Percentiles rank a stretch among this genome's conserved stretches.
Evolutionary conservation across 345 rosid genomes (phyloP).

Genomic region (Adansonia digitata): DNA sequence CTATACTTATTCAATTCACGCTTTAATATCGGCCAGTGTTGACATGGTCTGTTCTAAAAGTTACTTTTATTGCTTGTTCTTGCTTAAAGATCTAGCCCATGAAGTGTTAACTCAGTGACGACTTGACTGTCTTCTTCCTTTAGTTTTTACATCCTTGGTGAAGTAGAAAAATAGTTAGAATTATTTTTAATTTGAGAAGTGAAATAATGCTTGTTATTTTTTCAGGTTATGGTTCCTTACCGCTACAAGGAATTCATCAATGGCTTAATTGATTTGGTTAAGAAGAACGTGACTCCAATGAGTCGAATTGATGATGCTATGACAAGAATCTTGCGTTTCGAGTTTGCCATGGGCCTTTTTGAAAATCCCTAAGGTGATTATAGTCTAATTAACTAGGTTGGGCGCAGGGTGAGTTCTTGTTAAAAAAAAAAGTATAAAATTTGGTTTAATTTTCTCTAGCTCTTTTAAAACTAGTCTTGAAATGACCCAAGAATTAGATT

Average conservation of each 20-base stretch:
- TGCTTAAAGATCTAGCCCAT: no score
- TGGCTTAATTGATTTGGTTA: slow-evolving; percentile 36
- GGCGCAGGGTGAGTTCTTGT: background rate
- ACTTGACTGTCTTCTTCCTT: background rate
- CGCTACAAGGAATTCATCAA: slow-evolving; percentile 41
- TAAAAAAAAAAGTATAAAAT: background rate
- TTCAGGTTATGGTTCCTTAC: slow-evolving; percentile 27
- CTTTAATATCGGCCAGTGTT: slow-evolving; percentile 30
- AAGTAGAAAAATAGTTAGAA: background rate
- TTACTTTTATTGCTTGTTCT: no score
- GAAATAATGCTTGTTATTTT: background rate
- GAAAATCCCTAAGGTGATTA: slow-evolving; percentile 23
- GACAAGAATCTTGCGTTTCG: slow-evolving; percentile 50
- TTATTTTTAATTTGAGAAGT: background rate
- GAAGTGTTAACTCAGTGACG: background rate
- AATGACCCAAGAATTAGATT: background rate
- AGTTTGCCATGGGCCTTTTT: slow-evolving; percentile 57
- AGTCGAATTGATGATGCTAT: slow-evolving; percentile 66
- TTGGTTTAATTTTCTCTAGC: background rate
- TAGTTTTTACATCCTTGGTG: background rate
- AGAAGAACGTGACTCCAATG: slow-evolving; percentile 43
- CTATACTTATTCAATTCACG: slow-evolving; percentile 30
- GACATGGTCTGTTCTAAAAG: slow-evolving; percentile 37
- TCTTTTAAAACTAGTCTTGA: background rate
- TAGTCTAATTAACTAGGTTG: background rate